Base-by-base conservation (phyloP, 2,329 filamentous ascomycete genomes). In the Geosmithia morbida region DNA sequence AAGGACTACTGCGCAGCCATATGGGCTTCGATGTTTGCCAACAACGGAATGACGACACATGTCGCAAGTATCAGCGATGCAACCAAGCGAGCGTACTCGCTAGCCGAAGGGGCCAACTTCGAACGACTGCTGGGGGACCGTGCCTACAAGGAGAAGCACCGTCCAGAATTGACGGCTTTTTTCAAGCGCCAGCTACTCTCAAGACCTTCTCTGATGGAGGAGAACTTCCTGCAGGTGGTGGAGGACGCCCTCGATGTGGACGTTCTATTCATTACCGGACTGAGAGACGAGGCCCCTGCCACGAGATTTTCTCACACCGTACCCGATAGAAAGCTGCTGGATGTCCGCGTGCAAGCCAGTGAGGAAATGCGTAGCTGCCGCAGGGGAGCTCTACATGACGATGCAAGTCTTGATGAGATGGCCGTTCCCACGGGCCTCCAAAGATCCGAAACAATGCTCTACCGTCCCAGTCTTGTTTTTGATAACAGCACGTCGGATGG, bases 131-230 rank as follows among this genome's bases (percentile, higher is more conserved):
- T 78, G 39, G 13, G 30, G 0, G 70, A 82, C 50, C 77, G 77
- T 48, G 60, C 50, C 22, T 83, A 81, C 60, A 83, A 83, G 56
- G 78, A 83, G 60, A 54, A 74, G 49, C 76, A 82, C 52, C 70
- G 77, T 37, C 48, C 62, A 54, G 64, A 64, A 0, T 58, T 83
- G 59, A 75, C 70, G 2, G 50, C 46, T 2, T 81, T 75, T 50
- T 82, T 69, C 59, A 53, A 69, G 43, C 49, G 56, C 0, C 70
- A 76, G 55, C 54, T 72, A 40, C 53, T 43, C 26, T 49, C 63
- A 54, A 61, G 62, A 41, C 72, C 74, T 50, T 52, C 44, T 40
- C 61, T 81, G 16, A 71, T 61, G 51, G 59, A 74, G 51, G 67
- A 76, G 48, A 65, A 74, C 54, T 79, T 80, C 50, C 46, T 72